Percentiles rank a stretch among this genome's conserved stretches.
phyloP scores from a whole-genome alignment of 345 rosid species.

The Linum lewisii region DNA sequence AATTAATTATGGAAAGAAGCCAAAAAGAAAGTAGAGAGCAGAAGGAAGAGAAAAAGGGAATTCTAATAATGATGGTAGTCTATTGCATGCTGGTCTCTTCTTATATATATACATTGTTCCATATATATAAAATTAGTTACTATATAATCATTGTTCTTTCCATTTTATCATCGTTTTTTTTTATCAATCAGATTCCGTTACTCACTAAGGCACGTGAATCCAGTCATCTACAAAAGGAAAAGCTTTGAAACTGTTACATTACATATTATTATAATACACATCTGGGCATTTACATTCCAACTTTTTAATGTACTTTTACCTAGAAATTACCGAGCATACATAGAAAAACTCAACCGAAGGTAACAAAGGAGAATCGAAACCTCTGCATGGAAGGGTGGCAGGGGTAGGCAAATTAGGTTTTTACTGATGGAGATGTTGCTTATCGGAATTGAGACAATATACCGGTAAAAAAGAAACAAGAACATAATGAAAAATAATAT shows the following conservation, averaged over 20 bases:
- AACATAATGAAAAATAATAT: too few relatives aligned
- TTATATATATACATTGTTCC: too few relatives aligned
- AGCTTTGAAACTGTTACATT: not conserved
- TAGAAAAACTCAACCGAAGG: not conserved
- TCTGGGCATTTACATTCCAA: not conserved
- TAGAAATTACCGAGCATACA: not conserved
- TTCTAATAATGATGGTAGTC: constrained; percentile 13
- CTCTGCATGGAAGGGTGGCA: not conserved
- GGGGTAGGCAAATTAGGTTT: not conserved
- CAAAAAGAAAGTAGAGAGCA: not conserved
- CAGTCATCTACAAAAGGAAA: constrained; percentile 3
- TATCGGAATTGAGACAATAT: not conserved
- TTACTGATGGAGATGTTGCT: not conserved
- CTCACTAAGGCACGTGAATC: constrained; percentile 32
- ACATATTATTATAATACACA: not conserved
- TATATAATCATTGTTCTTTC: not conserved
- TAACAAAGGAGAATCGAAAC: not conserved
- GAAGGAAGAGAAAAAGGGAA: not conserved
- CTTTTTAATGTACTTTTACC: not conserved
- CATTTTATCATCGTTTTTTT: not conserved
- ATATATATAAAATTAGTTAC: too few relatives aligned
- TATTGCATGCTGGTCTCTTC: constrained; percentile 1
- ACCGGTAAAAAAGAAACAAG: too few relatives aligned
- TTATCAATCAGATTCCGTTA: constrained; percentile 25
- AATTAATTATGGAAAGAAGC: not conserved